Evolutionary conservation across 2,329 filamentous ascomycete species (phyloP).

Genomic region (Monilinia aucupariae): DNA sequence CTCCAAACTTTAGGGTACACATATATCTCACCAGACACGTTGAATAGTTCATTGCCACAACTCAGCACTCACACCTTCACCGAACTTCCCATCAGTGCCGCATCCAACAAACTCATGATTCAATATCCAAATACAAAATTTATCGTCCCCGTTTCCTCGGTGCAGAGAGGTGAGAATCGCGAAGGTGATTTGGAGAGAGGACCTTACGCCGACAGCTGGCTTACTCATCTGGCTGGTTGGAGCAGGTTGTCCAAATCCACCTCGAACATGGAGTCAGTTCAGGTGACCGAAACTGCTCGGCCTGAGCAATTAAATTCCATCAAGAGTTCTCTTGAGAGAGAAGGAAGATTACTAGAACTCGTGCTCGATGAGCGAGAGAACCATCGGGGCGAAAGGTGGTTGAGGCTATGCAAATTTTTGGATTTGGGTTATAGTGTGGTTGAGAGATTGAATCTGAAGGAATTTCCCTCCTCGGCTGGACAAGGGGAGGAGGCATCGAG

Average conservation of each 20-base stretch:
- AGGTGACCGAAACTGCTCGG: background rate
- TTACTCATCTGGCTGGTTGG: slow-evolving; percentile 11
- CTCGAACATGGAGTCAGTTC: background rate
- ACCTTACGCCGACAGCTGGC: slow-evolving; percentile 13
- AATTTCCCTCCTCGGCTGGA: slow-evolving; percentile 2
- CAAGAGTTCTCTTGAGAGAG: background rate
- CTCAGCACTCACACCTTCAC: slow-evolving; percentile 8
- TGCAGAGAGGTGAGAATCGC: background rate
- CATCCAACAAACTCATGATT: background rate
- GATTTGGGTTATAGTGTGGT: slow-evolving; percentile 15
- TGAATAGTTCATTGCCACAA: slow-evolving; percentile 3
- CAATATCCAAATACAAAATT: slow-evolving; percentile 14
- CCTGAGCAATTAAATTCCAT: background rate
- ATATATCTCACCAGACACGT: background rate
- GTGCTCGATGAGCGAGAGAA: slow-evolving; percentile 7
- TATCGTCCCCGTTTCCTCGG: background rate
- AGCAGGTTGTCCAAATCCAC: background rate
- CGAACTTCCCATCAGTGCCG: background rate
- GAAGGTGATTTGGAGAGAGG: background rate
- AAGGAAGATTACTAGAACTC: slow-evolving; percentile 11
- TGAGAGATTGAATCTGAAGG: slow-evolving; percentile 15
- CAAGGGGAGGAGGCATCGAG: background rate
- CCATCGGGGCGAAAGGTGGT: slow-evolving; percentile 14
- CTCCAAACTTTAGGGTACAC: slow-evolving; percentile 12
- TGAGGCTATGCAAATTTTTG: slow-evolving; percentile 12